Conservation (phyloP, 1,284 basidiomycete species). For the Moniliophthora roreri region DNA sequence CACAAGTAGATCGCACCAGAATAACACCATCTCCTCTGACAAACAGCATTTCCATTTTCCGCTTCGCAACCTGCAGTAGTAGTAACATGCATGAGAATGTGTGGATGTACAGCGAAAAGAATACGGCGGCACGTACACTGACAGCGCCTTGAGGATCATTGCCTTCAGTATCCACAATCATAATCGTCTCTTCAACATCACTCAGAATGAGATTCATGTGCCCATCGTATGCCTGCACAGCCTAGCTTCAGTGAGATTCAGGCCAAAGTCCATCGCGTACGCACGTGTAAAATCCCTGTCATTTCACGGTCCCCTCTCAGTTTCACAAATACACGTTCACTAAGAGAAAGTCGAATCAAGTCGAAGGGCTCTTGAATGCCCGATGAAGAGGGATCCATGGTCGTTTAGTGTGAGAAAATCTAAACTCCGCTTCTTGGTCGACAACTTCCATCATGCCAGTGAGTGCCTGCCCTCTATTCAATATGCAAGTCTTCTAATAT, state of each 20-base stretch:
- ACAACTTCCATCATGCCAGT: constrained; percentile 48
- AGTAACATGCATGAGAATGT: constrained; percentile 1
- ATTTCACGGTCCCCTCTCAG: constrained; percentile 94
- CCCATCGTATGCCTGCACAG: constrained; percentile 90
- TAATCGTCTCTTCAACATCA: constrained; percentile 96
- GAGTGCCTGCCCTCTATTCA: constrained; percentile 23
- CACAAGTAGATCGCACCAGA: constrained; percentile 52
- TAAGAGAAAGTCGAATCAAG: constrained; percentile 92
- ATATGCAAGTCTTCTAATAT: constrained; percentile 9
- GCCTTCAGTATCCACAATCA: constrained; percentile 82
- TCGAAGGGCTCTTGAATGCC: constrained; percentile 97
- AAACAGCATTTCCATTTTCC: constrained; percentile 98
- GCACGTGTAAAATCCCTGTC: constrained; percentile 89
- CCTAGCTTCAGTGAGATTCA: constrained; percentile 18
- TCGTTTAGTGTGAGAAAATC: constrained; percentile 8
- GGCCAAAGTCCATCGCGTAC: constrained; percentile 27
- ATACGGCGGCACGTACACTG: constrained; percentile 45
- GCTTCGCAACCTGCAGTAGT: constrained; percentile 75
- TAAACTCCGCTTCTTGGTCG: constrained; percentile 22
- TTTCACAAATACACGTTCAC: constrained; percentile 96
- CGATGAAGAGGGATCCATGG: constrained; percentile 72
- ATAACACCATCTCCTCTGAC: constrained; percentile 96
- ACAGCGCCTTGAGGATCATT: constrained; percentile 54
- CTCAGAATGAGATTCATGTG: constrained; percentile 99
- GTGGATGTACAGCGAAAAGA: neutral